Evolutionary conservation across 495 filamentous ascomycete genomes (phyloP), one percentile per base, ranked within the genome.

Genomic region (Aspergillus panamensis): DNA sequence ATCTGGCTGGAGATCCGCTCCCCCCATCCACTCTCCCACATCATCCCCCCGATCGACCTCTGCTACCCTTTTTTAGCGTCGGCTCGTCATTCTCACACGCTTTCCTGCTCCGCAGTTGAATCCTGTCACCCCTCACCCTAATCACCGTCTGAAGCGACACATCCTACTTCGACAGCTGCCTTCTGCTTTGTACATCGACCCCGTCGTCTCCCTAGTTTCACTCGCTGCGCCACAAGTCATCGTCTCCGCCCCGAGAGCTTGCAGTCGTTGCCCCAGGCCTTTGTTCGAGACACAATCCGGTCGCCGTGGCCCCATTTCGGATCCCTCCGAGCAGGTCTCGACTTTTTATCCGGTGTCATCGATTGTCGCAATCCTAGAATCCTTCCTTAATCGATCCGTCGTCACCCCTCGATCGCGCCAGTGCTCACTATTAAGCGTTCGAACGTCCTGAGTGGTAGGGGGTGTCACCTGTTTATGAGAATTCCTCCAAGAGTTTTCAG

Each of bases 11-110:
- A 63, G 61, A 66, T 63, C 63, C 63, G 63, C 55, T 47, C 57
- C 50, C 25, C 51, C 55, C 57, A 61, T 63, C 60, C 60, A 61
- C 60, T 57, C 57, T 65, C 62, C 65, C 62, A 62, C 57, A 62
- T 65, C 65, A 62, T 62, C 55, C 64, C 58, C 58, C 60, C 65
- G 55, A 64, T 63, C 63, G 60, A 53, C 62, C 58, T 65, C 56
- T 58, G 58, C 56, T 59, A 63, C 57, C 62, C 62, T 65, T 65
- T 65, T 55, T 68, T 65, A 65, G 63, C 66, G 60, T 68, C 66
- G 53, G 61, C 60, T 68, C 60, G 55, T 65, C 62, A 58, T 48
- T 62, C 62, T 68, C 62, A 51, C 60, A 58, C 62, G 53, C 53
- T 56, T 58, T 64, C 47, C 55, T 59, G 60, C 62, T 65, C 65